Conservation (phyloP, 2,329 filamentous ascomycete species). For the Xylariomycetidae sp. region DNA sequence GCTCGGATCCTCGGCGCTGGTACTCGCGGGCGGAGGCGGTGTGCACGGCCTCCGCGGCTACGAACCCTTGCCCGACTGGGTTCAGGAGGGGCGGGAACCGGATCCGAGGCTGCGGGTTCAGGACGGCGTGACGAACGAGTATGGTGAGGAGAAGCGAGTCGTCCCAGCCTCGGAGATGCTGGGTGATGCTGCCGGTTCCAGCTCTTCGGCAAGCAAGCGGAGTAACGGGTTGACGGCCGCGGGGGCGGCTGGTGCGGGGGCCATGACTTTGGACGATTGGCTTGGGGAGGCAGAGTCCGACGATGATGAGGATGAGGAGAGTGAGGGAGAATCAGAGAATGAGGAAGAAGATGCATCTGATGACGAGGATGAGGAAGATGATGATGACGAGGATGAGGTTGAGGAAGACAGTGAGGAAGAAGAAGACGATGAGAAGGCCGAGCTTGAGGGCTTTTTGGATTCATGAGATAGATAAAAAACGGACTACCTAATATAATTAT, state of each 20-base stretch:
- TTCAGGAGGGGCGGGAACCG: constrained; percentile 73
- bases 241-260: constrained; percentile 46
- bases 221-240: constrained; percentile 39
- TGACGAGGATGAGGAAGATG: constrained; percentile 41
- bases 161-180: constrained; percentile 60
- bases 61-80: constrained; percentile 77
- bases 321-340: constrained; percentile 45
- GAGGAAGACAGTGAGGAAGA: constrained; percentile 32
- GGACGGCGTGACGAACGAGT: constrained; percentile 27
- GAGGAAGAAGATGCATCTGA: constrained; percentile 42
- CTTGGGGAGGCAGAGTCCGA: constrained; percentile 66
- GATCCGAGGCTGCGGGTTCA: constrained; percentile 60
- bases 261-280: constrained; percentile 91
- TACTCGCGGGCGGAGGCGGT: constrained; percentile 72
- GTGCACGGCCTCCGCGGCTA: constrained; percentile 75
- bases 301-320: constrained; percentile 49
- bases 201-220: constrained; percentile 45
- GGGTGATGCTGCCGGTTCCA: constrained; percentile 46
- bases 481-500: too few relatives aligned
- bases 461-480: constrained; percentile 17
- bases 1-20: constrained; percentile 80
- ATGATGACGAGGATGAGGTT: constrained; percentile 37
- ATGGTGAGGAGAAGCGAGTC: constrained; percentile 36
- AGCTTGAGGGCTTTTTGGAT: constrained; percentile 35
- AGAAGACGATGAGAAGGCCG: constrained; percentile 39